Evolutionary conservation across 371 early-diverging fungal genomes (phyloP).

Genomic region (Mortierella sp.): DNA sequence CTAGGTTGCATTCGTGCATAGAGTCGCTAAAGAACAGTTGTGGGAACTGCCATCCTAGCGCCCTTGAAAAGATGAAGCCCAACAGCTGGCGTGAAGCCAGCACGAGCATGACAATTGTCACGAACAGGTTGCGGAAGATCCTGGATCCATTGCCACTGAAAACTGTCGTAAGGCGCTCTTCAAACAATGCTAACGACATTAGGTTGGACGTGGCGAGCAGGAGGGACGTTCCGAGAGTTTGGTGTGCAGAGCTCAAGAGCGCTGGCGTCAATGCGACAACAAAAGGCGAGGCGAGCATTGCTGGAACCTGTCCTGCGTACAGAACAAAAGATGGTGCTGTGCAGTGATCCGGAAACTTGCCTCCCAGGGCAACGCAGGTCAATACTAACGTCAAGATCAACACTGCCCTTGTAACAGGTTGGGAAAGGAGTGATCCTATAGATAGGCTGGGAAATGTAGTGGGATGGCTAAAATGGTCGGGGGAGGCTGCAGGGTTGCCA

Average conservation of each 20-base stretch:
- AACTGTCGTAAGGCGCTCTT: constrained; percentile 29
- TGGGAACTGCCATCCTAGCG: constrained; percentile 68
- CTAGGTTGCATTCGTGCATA: constrained; percentile 70
- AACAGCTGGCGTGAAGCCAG: constrained; percentile 55
- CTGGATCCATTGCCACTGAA: constrained; percentile 33
- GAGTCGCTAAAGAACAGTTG: constrained; percentile 68
- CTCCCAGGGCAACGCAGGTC: constrained; percentile 26
- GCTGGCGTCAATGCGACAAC: constrained; percentile 36
- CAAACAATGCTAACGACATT: constrained; percentile 40
- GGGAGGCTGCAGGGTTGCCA: constrained; percentile 11
- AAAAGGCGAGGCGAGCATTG: constrained; percentile 39
- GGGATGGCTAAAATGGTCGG: too few relatives aligned
- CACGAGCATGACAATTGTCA: constrained; percentile 30
- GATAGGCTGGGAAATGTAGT: constrained; percentile 23
- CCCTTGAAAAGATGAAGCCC: constrained; percentile 66
- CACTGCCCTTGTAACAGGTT: constrained; percentile 36
- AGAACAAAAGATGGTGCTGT: constrained; percentile 33
- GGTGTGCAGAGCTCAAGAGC: constrained; percentile 22
- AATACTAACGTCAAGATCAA: constrained; percentile 26
- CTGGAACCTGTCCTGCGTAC: constrained; percentile 17
- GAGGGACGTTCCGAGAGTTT: constrained; percentile 18
- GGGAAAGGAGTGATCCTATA: constrained; percentile 19
- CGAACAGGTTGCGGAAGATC: constrained; percentile 42
- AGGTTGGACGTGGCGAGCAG: constrained; percentile 24
- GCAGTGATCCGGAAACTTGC: constrained; percentile 46